Evolutionary conservation across 441 rosid genomes (phyloP).

Genomic region (Theobroma grandiflorum): DNA sequence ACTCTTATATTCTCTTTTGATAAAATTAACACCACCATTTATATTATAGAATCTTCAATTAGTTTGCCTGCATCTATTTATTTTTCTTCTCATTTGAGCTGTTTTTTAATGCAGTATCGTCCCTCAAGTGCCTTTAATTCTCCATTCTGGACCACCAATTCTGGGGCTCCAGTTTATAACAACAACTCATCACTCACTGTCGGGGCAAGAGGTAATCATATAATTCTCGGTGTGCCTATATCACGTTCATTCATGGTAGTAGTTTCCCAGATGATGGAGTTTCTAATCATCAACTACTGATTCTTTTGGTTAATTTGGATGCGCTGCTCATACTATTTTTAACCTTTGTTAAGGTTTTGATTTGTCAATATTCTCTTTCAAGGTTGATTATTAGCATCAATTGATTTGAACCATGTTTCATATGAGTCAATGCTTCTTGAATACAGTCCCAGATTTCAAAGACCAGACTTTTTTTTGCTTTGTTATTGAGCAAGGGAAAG

Average conservation of each 20-base stretch:
- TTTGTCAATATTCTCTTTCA: neutral
- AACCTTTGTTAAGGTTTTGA: slow-evolving; percentile 5
- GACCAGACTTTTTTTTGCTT: too few species aligned
- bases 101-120: slow-evolving; percentile 53
- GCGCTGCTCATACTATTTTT: neutral
- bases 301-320: neutral
- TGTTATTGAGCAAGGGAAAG: too few species aligned
- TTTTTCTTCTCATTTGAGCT: slow-evolving; percentile 3
- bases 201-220: slow-evolving; percentile 76
- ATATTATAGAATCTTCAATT: neutral
- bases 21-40: neutral
- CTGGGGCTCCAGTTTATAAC: slow-evolving; percentile 90
- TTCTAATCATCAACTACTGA: neutral
- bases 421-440: too few species aligned
- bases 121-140: slow-evolving; percentile 83
- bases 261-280: neutral
- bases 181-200: slow-evolving; percentile 82
- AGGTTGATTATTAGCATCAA: too few species aligned
- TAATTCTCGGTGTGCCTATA: neutral
- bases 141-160: slow-evolving; percentile 78
- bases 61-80: neutral
- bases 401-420: too few species aligned
- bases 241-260: neutral
- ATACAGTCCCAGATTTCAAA: too few species aligned
- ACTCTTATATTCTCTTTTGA: neutral